phyloP scores from a whole-genome alignment of 2,329 filamentous ascomycete genomes.

The Colletotrichum endophyticum region DNA sequence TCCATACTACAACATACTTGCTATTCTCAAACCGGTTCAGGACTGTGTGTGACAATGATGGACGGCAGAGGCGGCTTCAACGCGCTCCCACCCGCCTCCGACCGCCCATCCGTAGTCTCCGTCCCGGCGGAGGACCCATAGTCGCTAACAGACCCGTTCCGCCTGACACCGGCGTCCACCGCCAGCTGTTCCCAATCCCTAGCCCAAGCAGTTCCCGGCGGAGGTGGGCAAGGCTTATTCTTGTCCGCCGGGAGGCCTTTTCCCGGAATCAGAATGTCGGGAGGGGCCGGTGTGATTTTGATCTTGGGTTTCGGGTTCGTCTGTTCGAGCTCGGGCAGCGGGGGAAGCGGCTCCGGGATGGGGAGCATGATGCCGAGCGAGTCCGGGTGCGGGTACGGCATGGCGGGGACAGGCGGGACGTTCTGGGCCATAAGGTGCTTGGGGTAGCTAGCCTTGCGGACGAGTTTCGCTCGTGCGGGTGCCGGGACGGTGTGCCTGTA shows the following conservation, averaged over 20 bases:
- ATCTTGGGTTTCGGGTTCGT: neutral
- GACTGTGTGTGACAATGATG: slow-evolving; percentile 18
- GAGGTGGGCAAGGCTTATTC: slow-evolving; percentile 14
- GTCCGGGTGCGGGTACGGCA: slow-evolving; percentile 16
- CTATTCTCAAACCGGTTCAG: neutral
- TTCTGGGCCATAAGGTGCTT: neutral
- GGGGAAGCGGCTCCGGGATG: slow-evolving; percentile 14
- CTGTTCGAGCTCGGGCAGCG: slow-evolving; percentile 10
- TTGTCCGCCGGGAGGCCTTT: neutral
- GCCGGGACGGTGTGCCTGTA: slow-evolving; percentile 11
- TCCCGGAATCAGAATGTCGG: slow-evolving; percentile 17
- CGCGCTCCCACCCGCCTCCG: neutral
- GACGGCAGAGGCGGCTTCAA: slow-evolving; percentile 15
- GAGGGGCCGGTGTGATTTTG: slow-evolving; percentile 5
- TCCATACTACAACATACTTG: neutral
- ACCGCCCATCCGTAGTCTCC: neutral
- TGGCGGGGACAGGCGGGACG: neutral
- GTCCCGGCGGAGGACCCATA: slow-evolving; percentile 3
- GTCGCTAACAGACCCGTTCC: slow-evolving; percentile 17
- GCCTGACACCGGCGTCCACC: slow-evolving; percentile 14
- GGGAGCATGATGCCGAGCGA: slow-evolving; percentile 15
- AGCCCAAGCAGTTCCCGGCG: slow-evolving; percentile 22
- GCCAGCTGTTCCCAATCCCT: slow-evolving; percentile 22
- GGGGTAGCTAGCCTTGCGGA: slow-evolving; percentile 12
- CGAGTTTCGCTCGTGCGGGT: neutral